Conservation (phyloP, 345 rosid genomes). For the Excoecaria cochinchinensis region DNA sequence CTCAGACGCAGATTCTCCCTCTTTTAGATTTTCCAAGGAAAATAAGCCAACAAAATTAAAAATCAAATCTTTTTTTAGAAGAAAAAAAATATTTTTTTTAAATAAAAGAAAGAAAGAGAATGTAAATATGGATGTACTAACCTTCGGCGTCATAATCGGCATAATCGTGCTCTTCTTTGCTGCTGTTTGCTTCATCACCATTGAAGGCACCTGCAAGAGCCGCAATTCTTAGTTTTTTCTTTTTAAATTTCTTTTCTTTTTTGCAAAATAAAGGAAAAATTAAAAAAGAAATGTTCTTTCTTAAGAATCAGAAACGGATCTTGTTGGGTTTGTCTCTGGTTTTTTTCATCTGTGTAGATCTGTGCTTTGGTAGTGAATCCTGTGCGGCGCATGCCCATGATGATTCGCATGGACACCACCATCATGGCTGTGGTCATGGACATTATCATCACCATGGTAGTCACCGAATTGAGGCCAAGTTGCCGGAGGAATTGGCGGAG, state of each 20-base stretch:
- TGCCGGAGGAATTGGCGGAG: slow-evolving; percentile 93
- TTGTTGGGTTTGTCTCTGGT: slow-evolving; percentile 18
- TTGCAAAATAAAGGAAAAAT: no score
- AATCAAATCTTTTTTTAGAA: not conserved
- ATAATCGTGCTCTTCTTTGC: slow-evolving; percentile 60
- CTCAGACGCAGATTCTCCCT: no score
- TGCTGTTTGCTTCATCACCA: slow-evolving; percentile 62
- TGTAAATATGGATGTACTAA: slow-evolving; percentile 51
- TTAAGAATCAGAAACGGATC: slow-evolving; percentile 7
- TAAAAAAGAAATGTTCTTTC: slow-evolving; percentile 27
- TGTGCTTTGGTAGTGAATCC: slow-evolving; percentile 37
- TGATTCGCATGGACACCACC: slow-evolving; percentile 36
- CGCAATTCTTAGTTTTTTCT: slow-evolving; percentile 10
- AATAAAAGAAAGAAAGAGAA: not conserved
- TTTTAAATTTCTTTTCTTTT: not conserved
- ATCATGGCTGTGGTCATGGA: not conserved
- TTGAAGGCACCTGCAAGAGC: slow-evolving; percentile 64
- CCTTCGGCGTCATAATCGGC: slow-evolving; percentile 77
- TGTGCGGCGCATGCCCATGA: slow-evolving; percentile 42
- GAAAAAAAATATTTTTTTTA: not conserved
- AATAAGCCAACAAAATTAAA: not conserved
- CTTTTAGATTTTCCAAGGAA: not conserved
- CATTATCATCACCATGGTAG: slow-evolving; percentile 15
- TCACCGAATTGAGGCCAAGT: slow-evolving; percentile 26
- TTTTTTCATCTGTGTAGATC: slow-evolving; percentile 46